Evolutionary conservation across 2,329 filamentous ascomycete species (phyloP).

Genomic region (Periconia sp.): DNA sequence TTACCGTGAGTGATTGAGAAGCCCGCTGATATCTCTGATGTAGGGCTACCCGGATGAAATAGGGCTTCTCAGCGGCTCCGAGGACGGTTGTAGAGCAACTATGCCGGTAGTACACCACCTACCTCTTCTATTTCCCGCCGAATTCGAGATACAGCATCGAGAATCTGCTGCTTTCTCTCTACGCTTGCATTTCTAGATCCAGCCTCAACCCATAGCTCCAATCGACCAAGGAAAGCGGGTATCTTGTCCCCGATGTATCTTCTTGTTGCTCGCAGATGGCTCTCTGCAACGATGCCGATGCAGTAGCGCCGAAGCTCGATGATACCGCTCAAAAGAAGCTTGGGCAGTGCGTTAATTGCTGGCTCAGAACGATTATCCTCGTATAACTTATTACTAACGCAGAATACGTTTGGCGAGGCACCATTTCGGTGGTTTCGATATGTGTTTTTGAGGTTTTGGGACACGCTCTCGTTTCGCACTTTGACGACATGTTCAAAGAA

Average conservation of each 20-base stretch:
- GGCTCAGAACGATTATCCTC: slow-evolving; percentile 43
- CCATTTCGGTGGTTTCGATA: slow-evolving; percentile 36
- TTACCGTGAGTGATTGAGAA: slow-evolving; percentile 1
- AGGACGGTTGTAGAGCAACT: no score
- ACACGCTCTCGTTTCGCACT: slow-evolving; percentile 48
- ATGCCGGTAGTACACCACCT: slow-evolving; percentile 15
- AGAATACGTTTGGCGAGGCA: slow-evolving; percentile 47
- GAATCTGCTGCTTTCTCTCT: slow-evolving; percentile 45
- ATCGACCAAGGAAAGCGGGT: slow-evolving; percentile 48
- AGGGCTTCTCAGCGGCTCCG: no score
- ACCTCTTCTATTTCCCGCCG: slow-evolving; percentile 42
- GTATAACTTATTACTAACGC: slow-evolving; percentile 54
- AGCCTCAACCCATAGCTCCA: slow-evolving; percentile 54
- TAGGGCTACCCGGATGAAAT: no score
- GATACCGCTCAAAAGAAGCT: slow-evolving; percentile 53
- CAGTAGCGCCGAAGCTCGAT: slow-evolving; percentile 51
- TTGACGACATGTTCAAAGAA: slow-evolving; percentile 45
- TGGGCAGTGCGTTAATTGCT: slow-evolving; percentile 29
- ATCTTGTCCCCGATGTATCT: slow-evolving; percentile 52
- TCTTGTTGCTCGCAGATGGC: slow-evolving; percentile 45
- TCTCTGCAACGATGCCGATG: slow-evolving; percentile 53
- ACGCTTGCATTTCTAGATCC: slow-evolving; percentile 47
- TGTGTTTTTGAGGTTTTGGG: slow-evolving; percentile 24
- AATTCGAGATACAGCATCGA: slow-evolving; percentile 39
- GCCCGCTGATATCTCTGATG: no score